A percentile compares a stretch with the other conserved stretches of the same genome.
Evolutionary conservation across 441 rosid species (phyloP).

Genomic region (Populus hybrid): DNA sequence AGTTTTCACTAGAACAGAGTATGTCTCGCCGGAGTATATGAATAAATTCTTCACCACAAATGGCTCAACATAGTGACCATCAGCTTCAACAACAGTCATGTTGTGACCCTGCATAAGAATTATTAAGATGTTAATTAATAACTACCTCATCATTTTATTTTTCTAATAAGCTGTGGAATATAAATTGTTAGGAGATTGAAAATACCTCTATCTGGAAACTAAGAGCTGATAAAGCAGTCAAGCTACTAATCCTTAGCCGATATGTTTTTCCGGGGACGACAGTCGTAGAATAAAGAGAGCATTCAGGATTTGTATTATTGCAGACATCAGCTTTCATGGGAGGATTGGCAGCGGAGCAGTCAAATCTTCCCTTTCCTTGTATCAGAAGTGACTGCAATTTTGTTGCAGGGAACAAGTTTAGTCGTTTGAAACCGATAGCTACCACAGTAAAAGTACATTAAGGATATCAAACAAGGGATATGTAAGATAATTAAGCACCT

Average conservation of each 20-base stretch:
- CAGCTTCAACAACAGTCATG: conserved; percentile 75
- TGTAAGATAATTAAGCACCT: conserved; percentile 30
- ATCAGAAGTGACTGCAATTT: conserved; percentile 61
- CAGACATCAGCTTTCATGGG: conserved; percentile 33
- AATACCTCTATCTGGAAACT: conserved; percentile 78
- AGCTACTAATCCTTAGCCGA: conserved; percentile 59
- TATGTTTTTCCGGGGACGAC: conserved; percentile 60
- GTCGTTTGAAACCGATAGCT: neutral
- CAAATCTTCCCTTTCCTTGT: conserved; percentile 68
- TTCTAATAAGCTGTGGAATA: neutral
- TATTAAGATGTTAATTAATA: no score
- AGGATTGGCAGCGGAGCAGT: conserved; percentile 43
- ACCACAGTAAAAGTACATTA: neutral
- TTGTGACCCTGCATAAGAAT: conserved; percentile 53
- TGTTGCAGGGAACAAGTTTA: neutral
- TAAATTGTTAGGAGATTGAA: neutral
- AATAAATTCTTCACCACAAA: conserved; percentile 54
- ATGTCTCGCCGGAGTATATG: conserved; percentile 79
- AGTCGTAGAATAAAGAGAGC: conserved; percentile 42
- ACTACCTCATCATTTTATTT: neutral
- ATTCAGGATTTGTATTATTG: conserved; percentile 47
- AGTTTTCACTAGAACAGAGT: conserved; percentile 59
- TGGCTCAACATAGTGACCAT: conserved; percentile 72
- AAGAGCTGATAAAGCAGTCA: conserved; percentile 70
- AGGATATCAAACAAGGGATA: neutral